Conservation (phyloP, 2,329 filamentous ascomycete species). For the Amesomyces nigricolor region DNA sequence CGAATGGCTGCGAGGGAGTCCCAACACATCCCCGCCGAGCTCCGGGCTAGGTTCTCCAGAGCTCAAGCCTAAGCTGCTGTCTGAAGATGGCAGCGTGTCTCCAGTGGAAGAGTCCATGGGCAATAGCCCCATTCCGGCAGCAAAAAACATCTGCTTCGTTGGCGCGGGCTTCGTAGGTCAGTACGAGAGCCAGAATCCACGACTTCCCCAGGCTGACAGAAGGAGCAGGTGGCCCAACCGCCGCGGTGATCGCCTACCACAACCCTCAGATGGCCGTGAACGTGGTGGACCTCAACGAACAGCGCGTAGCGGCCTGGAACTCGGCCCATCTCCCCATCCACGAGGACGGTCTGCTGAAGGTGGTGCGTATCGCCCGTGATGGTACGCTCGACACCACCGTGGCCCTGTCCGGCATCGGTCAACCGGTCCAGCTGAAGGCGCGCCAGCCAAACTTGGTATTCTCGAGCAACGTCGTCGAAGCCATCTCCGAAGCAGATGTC, state of each 20-base stretch:
- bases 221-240: conserved; percentile 50
- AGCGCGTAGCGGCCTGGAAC: conserved; percentile 52
- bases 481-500: conserved; percentile 51
- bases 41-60: conserved; percentile 26
- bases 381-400: conserved; percentile 30
- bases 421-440: conserved; percentile 25
- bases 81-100: conserved; percentile 9
- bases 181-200: background rate
- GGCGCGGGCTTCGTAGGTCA: conserved; percentile 56
- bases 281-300: conserved; percentile 52
- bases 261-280: conserved; percentile 53
- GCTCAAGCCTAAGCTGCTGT: conserved; percentile 18
- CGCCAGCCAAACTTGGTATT: conserved; percentile 53
- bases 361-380: conserved; percentile 44
- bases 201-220: background rate
- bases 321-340: conserved; percentile 54
- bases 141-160: conserved; percentile 47
- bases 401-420: conserved; percentile 22
- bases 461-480: conserved; percentile 46
- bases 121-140: background rate
- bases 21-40: conserved; percentile 26
- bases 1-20: conserved; percentile 20
- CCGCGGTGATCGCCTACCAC: conserved; percentile 53
- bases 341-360: conserved; percentile 50
- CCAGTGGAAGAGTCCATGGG: conserved; percentile 4